phyloP scores from a whole-genome alignment of 2,329 filamentous ascomycete genomes.

The Ophiostoma quercus region DNA sequence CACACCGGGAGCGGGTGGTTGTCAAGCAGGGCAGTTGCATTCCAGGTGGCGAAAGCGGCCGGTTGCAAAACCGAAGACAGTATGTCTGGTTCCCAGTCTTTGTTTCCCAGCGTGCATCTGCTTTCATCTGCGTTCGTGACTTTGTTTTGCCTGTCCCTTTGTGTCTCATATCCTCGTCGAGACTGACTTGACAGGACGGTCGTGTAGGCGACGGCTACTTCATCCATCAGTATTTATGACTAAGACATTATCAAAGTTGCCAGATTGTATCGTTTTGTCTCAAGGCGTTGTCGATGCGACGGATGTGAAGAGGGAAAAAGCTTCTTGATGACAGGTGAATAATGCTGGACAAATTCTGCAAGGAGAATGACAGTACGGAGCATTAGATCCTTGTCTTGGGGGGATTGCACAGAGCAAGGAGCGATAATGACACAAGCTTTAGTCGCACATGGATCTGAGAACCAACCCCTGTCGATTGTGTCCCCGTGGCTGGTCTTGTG shows the following conservation, averaged over 20 bases:
- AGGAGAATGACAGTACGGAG: not conserved
- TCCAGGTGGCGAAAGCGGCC: slow-evolving; percentile 10
- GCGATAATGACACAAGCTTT: not conserved
- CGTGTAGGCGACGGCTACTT: not conserved
- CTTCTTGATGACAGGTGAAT: not conserved
- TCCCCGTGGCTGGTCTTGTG: not conserved
- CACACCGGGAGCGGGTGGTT: not conserved
- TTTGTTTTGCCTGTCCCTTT: not conserved
- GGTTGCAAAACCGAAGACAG: not conserved
- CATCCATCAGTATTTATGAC: not conserved
- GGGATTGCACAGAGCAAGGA: not conserved
- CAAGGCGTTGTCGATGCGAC: not conserved
- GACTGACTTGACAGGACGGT: not conserved
- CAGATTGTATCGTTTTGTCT: not conserved
- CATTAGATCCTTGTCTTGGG: not conserved
- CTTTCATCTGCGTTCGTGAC: not conserved
- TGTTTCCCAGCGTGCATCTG: not conserved
- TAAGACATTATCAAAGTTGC: not conserved
- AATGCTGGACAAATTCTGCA: not conserved
- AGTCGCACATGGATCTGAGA: not conserved
- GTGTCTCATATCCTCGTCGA: not conserved
- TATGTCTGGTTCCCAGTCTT: no score
- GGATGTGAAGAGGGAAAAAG: not conserved
- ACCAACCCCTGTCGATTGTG: not conserved
- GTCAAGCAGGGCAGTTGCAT: not conserved